Evolutionary conservation across 1,284 basidiomycete genomes (phyloP), one percentile per base, ranked within the genome.

Genomic region (Ustilago cynodontis): DNA sequence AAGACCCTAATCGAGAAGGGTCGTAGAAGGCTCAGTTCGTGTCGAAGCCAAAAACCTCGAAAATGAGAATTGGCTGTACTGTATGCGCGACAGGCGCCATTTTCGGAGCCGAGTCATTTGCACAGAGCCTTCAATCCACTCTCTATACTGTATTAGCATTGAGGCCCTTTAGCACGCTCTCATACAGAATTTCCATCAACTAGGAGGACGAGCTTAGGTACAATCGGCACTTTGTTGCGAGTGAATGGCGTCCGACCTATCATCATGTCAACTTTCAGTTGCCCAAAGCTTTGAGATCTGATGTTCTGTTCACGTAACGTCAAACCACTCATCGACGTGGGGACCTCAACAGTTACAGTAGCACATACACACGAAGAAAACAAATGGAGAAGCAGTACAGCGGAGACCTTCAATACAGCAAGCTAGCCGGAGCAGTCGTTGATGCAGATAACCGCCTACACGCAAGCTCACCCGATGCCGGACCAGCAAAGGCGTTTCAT

Each of bases 11-110:
- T 8, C n/a, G 10, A 37, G 29, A 29, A 35, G 55, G 26, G n/a
- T 26, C 11, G 47, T 49, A 26, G 47, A 28, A 49, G 18, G 47
- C 47, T 49, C 47, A 49, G 47, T 49, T 28, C 22, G 43, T 20
- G 43, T 45, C n/a, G 43, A 28, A 57, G 33, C 50, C 57, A 14
- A 55, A 71, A 72, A 72, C 60, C 64, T 72, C 53, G 49, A 67
- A 65, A 59, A 59, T 62, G 50, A 22, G 62, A 37, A 65, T 35
- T 49, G 52, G 16, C 50, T 53, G 24, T 51, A 62, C 50, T 53
- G 24, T 51, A 62, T 28, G 57, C 54, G 65, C 68, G 68, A 56
- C 53, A 37, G 49, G 16, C 33, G 24, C 43, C 24, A 60, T 52
- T 39, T 61, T 71, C 62, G 62, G 68, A 61, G 39, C 62, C 68